A percentile compares a stretch with the other conserved stretches of the same genome.
These are phyloP conservation scores for Candida tetrigidarum DNA, from an alignment of 1,139 yeast genomes.

Conservation along the genomic window DNA sequence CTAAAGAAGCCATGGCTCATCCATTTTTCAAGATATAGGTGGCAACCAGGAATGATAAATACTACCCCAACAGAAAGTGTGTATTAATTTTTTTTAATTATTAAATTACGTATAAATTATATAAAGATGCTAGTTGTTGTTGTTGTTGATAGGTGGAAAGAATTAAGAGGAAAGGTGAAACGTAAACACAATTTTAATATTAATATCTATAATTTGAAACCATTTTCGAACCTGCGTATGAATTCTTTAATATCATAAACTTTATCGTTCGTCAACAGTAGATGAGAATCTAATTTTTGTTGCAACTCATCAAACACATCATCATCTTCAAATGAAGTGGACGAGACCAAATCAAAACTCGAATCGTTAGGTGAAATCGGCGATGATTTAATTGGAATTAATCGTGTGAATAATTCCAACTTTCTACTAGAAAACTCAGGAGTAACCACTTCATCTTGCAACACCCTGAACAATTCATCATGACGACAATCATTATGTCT, in stretches of 20 bases:
- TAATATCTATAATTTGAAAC: constrained; percentile 19
- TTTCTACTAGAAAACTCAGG: constrained; percentile 13
- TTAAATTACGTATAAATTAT: constrained; percentile 1
- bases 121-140: too few relatives aligned
- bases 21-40: constrained; percentile 47
- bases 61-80: too few relatives aligned
- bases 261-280: constrained; percentile 24
- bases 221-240: constrained; percentile 26
- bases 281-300: constrained; percentile 19
- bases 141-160: too few relatives aligned
- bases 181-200: background rate
- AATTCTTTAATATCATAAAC: constrained; percentile 32
- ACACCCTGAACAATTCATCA: constrained; percentile 15
- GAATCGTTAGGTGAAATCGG: constrained; percentile 22
- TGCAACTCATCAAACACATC: constrained; percentile 19
- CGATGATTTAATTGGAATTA: constrained; percentile 19
- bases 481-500: constrained; percentile 11
- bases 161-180: background rate
- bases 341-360: constrained; percentile 14
- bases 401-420: constrained; percentile 19
- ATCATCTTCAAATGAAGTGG: constrained; percentile 17
- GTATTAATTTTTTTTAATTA: background rate
- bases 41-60: background rate
- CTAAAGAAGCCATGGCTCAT: constrained; percentile 74
- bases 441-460: constrained; percentile 14